Evolutionary conservation across 2,329 filamentous ascomycete species (phyloP).

Genomic region (Xylariaceae sp.): DNA sequence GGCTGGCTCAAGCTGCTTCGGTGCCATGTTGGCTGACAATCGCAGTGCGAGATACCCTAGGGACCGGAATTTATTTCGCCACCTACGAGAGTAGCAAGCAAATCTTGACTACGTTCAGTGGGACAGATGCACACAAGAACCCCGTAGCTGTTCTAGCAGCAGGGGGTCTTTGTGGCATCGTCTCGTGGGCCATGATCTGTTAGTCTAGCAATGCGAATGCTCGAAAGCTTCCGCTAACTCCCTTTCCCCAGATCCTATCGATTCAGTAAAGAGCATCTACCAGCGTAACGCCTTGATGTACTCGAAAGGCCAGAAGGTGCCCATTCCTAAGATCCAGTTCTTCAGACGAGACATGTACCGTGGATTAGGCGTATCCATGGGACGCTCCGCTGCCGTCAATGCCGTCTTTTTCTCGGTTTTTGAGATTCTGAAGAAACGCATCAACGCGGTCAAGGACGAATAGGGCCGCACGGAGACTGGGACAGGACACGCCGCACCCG

Average conservation of each 20-base stretch:
- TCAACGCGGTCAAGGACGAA: slow-evolving; percentile 45
- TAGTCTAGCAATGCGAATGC: too few species aligned
- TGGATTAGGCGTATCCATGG: slow-evolving; percentile 76
- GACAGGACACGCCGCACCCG: too few species aligned
- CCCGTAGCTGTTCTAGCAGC: slow-evolving; percentile 72
- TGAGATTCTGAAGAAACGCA: slow-evolving; percentile 70
- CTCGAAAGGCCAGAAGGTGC: slow-evolving; percentile 55
- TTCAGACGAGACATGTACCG: slow-evolving; percentile 74
- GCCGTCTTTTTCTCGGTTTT: slow-evolving; percentile 87
- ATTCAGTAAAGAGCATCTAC: slow-evolving; percentile 79
- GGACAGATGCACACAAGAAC: slow-evolving; percentile 66
- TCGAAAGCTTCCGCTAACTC: too few species aligned
- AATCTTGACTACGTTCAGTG: slow-evolving; percentile 64
- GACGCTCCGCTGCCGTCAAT: slow-evolving; percentile 73
- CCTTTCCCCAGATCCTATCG: slow-evolving; percentile 63
- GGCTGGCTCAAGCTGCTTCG: background rate
- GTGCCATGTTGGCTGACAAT: slow-evolving; percentile 11
- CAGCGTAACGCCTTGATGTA: slow-evolving; percentile 72
- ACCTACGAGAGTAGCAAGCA: slow-evolving; percentile 86
- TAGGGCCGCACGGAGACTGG: slow-evolving; percentile 1
- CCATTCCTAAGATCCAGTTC: slow-evolving; percentile 68
- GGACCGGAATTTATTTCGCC: slow-evolving; percentile 80
- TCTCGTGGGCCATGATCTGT: slow-evolving; percentile 75
- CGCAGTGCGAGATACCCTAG: slow-evolving; percentile 71
- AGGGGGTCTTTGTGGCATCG: slow-evolving; percentile 73